Evolutionary conservation across 371 early-diverging fungal genomes (phyloP).

Genomic region (Apophysomyces variabilis): DNA sequence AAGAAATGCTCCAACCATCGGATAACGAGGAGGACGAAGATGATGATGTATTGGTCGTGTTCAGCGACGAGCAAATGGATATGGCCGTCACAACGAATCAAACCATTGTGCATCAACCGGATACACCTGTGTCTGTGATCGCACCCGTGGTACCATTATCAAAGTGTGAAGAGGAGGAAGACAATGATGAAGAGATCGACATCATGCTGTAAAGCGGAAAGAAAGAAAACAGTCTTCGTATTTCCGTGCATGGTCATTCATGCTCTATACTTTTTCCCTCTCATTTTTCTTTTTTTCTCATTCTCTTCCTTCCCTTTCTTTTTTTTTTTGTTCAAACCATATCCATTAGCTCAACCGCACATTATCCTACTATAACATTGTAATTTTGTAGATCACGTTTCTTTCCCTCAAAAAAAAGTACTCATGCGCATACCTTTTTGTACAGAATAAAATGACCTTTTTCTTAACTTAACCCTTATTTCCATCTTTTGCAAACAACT

Average conservation of each 20-base stretch:
- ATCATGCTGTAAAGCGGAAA: constrained; percentile 26
- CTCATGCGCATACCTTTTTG: constrained; percentile 11
- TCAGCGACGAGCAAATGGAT: constrained; percentile 50
- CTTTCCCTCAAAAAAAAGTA: background rate
- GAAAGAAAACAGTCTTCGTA: background rate
- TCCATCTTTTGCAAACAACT: too few species aligned
- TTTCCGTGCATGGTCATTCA: background rate
- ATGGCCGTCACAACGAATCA: constrained; percentile 44
- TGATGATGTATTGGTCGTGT: constrained; percentile 35
- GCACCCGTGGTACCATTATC: constrained; percentile 7
- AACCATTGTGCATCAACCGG: constrained; percentile 43
- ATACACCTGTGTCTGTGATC: constrained; percentile 13
- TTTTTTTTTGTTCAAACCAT: background rate
- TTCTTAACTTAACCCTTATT: too few species aligned
- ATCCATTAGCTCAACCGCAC: background rate
- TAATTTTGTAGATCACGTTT: constrained; percentile 8
- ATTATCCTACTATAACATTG: constrained; percentile 6
- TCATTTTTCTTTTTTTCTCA: background rate
- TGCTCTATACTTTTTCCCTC: background rate
- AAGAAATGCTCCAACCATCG: constrained; percentile 47
- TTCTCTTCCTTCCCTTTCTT: background rate
- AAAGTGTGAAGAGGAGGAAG: constrained; percentile 16
- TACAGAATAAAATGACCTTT: background rate
- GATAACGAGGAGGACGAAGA: constrained; percentile 36
- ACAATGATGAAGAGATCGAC: constrained; percentile 37